Evolutionary conservation across 345 rosid genomes (phyloP), one percentile per base, ranked within the genome.

Genomic region (Theobroma cacao): DNA sequence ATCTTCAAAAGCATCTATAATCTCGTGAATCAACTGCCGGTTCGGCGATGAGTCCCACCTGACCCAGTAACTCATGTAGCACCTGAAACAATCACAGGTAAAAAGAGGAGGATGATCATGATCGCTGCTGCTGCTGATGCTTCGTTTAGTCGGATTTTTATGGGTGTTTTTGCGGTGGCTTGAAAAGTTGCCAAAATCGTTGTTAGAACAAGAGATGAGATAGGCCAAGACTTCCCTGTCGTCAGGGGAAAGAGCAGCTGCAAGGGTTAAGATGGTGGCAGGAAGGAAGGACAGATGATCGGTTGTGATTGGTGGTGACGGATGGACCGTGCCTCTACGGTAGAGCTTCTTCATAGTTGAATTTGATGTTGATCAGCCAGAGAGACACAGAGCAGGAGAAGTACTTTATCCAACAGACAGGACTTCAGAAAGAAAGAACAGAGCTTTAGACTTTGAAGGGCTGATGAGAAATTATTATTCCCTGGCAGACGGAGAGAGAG

Each of bases 41-140:
- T 87, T 91, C 7, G 95, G 93, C 2, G 98, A 94, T 17, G 86
- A 73, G 78, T 92, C 98, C 98, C 98, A 94, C 75, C 92, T 80
- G 76, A 84, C 87, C 97, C 98, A 94, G 82, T 87, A 94, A 75
- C 93, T 89, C 82, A 84, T 91, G 74, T 94, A 94, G 73, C 98
- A 94, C 78, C 87, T 75, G 68, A 94, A 94, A 41, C 98, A 92
- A 83, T 89, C 89, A 26, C 98, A 94, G 87, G 68, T 68, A 38
- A 94, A 94, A 31, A 78, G 66, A 38, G 93, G 88, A 1, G 90
- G 86, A 78, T 92, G 97, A 40, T 81, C 85, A 33, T 71, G 30
- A 26, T 20, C 68, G 1, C 52, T 30, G 6, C 47, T 62, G 38
- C 43, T 43, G 43, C 58, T 45, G 38, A 15, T 18, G 62, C 31